These are phyloP conservation scores for Cetradonia linearis DNA, from an alignment of 495 filamentous ascomycete genomes.

Conservation along the genomic window DNA sequence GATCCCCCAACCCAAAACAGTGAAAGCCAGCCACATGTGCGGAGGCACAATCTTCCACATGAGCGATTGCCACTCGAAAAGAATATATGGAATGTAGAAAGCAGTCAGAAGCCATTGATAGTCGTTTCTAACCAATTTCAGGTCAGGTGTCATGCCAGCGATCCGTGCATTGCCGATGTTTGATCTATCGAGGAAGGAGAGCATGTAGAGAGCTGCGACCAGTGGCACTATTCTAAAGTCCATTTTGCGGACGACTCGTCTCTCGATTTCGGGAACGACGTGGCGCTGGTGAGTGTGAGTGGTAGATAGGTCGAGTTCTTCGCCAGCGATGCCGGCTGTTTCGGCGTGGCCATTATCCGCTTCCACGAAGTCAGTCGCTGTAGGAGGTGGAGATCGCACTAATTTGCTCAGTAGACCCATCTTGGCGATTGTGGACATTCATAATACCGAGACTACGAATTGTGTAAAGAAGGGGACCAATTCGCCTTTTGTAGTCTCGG, in stretches of 20 bases:
- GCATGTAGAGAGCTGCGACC: conserved; percentile 46
- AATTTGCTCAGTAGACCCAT: conserved; percentile 20
- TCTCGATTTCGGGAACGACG: conserved; percentile 46
- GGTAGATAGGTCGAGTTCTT: conserved; percentile 7
- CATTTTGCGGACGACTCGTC: conserved; percentile 47
- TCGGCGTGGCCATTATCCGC: conserved; percentile 4
- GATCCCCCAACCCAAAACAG: conserved; percentile 44
- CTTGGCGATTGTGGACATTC: neutral
- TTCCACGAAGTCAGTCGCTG: conserved; percentile 17
- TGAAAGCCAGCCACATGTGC: conserved; percentile 41
- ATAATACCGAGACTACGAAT: neutral
- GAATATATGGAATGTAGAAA: conserved; percentile 56
- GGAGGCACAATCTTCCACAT: conserved; percentile 64
- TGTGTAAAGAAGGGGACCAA: neutral
- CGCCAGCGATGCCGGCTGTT: conserved; percentile 1
- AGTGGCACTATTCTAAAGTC: conserved; percentile 45
- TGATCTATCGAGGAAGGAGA: conserved; percentile 58
- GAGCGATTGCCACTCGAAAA: conserved; percentile 59
- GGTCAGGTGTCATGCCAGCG: conserved; percentile 46
- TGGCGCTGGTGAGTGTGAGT: conserved; percentile 11
- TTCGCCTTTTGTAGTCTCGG: neutral
- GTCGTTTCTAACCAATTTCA: conserved; percentile 38
- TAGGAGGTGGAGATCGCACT: conserved; percentile 13
- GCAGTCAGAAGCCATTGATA: conserved; percentile 70
- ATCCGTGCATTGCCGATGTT: conserved; percentile 64